These are phyloP conservation scores for Tetraselmis striata DNA, from an alignment of 139 green algal species.

Conservation along the genomic window DNA sequence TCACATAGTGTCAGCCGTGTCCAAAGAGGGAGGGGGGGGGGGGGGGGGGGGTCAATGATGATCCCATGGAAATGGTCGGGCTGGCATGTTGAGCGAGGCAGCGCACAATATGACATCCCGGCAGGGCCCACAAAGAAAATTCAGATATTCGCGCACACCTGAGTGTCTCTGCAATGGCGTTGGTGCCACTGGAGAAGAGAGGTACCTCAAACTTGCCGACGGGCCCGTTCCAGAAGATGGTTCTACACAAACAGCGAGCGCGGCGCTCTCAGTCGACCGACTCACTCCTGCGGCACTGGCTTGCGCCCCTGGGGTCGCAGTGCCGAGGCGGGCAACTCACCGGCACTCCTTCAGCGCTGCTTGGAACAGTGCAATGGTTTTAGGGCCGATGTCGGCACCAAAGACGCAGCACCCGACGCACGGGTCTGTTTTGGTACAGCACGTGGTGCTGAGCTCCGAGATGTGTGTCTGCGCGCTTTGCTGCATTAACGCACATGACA, in stretches of 20 bases:
- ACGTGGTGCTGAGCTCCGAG: slow-evolving; percentile 22
- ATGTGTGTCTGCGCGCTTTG: slow-evolving; percentile 1
- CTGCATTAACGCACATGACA: neutral
- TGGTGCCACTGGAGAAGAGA: slow-evolving; percentile 28
- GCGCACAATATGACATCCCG: too few relatives aligned
- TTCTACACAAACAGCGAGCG: too few relatives aligned
- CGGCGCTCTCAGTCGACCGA: too few relatives aligned
- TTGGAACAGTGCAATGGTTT: slow-evolving; percentile 16
- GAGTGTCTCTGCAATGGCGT: slow-evolving; percentile 16
- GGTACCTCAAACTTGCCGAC: slow-evolving; percentile 40
- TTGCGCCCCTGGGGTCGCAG: too few relatives aligned
- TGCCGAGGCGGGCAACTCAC: too few relatives aligned
- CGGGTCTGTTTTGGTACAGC: slow-evolving; percentile 33
- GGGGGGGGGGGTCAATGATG: too few relatives aligned
- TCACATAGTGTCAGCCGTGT: too few relatives aligned
- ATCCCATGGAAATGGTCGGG: too few relatives aligned
- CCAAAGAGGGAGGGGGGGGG: too few relatives aligned
- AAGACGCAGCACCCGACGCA: slow-evolving; percentile 31
- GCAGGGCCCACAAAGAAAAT: too few relatives aligned
- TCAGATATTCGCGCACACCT: neutral
- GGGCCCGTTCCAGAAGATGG: slow-evolving; percentile 55
- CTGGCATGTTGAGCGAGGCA: too few relatives aligned
- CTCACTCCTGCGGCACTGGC: too few relatives aligned
- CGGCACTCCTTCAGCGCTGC: slow-evolving; percentile 22
- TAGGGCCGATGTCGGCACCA: slow-evolving; percentile 43